Evolutionary conservation across 2,329 filamentous ascomycete species (phyloP), one percentile per base, ranked within the genome.

Genomic region (Ophiocordyceps camponoti-saundersi): DNA sequence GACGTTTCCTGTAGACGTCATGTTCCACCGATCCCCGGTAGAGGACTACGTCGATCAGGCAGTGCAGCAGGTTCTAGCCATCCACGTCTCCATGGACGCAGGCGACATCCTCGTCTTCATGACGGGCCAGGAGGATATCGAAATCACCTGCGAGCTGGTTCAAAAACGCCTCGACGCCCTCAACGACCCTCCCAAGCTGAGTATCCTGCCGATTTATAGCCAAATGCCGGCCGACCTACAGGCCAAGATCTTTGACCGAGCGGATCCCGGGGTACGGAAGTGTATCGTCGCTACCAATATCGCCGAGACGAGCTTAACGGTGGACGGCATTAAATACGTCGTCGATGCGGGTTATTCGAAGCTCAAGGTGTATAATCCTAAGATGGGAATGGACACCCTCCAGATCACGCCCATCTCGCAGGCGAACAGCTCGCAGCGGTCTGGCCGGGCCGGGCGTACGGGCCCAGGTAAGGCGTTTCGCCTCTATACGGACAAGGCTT

Each of bases 321-420:
- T 98, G 52, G 92, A 98, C 59, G 85, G 90, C 44, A 95, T 98
- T 53, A 95, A 90, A 67, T 96, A 94, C 59, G 93, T 98, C 18
- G 81, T 98, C n/a, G 92, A 98, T 57, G 89, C 92, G 2, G 92
- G 92, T 2, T 98, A 96, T 55, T 90, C 95, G 50, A 98, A 98
- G 68, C 89, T 96, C 60, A 95, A 92, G 54, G 89, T 85, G 1
- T 98, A 95, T 59, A 90, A 98, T 58, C 85, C 90, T 0, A 96
- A 96, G 64, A 76, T 96, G 2, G 92, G 92, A 47, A 98, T 98
- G 90, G 92, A 98, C 58, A 88, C 90, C 3, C 71, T 98, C 20
- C 84, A 96, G 26, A 85, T 98, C 6, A 95, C 89, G 0, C 93
- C 93, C 0, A 95, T 98, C 52, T 95, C 88, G 0, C 90, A 96